phyloP scores from a whole-genome alignment of 306 rosid genomes.

The Benincasa hispida region DNA sequence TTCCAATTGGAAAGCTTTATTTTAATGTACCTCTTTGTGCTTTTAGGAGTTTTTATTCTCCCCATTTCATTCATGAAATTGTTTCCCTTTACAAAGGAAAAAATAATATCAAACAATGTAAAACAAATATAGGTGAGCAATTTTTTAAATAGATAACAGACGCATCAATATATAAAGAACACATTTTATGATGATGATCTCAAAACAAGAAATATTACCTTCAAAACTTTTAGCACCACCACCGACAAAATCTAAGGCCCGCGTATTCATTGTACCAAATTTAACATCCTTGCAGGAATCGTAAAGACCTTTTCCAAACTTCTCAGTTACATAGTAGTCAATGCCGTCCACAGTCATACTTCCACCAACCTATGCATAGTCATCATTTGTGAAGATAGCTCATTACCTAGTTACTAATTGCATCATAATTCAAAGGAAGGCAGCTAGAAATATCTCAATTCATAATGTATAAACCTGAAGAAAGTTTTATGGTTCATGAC shows the following conservation, averaged over 20 bases:
- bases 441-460: not conserved
- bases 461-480: not conserved
- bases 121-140: not conserved
- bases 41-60: too few species aligned
- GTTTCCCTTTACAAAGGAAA: too few species aligned
- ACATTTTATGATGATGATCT: not conserved
- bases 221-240: constrained; percentile 66
- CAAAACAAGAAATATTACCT: constrained; percentile 30
- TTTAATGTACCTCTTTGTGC: too few species aligned
- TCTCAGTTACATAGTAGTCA: constrained; percentile 44
- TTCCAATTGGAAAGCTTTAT: too few species aligned
- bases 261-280: constrained; percentile 96
- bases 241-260: constrained; percentile 90
- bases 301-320: constrained; percentile 66
- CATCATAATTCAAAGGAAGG: constrained; percentile 1
- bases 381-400: not conserved
- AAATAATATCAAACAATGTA: not conserved
- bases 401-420: constrained; percentile 6
- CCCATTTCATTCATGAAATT: too few species aligned
- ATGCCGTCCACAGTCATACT: constrained; percentile 79
- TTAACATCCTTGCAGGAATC: constrained; percentile 86
- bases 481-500: not conserved
- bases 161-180: not conserved
- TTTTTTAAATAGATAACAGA: not conserved
- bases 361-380: constrained; percentile 40